A percentile compares a stretch with the other conserved stretches of the same genome.
Evolutionary conservation across 441 rosid genomes (phyloP).

Genomic region (Sinapis alba): DNA sequence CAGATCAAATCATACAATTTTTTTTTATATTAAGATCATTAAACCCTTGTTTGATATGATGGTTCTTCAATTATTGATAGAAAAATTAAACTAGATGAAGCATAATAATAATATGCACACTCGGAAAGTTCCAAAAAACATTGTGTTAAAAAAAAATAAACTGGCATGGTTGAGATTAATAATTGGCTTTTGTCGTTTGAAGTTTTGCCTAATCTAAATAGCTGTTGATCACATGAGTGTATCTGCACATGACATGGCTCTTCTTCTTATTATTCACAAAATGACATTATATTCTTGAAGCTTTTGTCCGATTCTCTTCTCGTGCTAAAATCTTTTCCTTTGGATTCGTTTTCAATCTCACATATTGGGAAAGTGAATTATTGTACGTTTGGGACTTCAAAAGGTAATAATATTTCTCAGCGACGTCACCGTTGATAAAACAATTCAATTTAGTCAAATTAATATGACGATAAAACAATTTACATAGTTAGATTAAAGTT

Average conservation of each 20-base stretch:
- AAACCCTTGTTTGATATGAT: conserved; percentile 5
- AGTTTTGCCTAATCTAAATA: conserved; percentile 23
- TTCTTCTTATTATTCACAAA: conserved; percentile 24
- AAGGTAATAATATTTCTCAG: conserved; percentile 15
- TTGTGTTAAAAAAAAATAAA: not conserved
- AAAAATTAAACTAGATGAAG: not conserved
- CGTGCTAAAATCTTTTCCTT: conserved; percentile 23
- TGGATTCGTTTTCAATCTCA: conserved; percentile 29
- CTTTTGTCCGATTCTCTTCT: conserved; percentile 33
- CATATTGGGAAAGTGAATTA: conserved; percentile 33
- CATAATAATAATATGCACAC: conserved; percentile 20
- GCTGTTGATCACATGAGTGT: conserved; percentile 40
- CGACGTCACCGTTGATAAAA: conserved; percentile 29
- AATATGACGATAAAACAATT: not conserved
- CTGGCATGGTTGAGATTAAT: conserved; percentile 23
- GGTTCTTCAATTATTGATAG: conserved; percentile 8
- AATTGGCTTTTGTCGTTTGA: conserved; percentile 28
- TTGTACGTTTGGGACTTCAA: conserved; percentile 35
- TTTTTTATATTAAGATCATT: not conserved
- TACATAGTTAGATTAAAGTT: not conserved
- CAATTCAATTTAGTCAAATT: conserved; percentile 1
- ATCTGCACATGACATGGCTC: conserved; percentile 27
- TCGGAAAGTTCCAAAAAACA: conserved; percentile 27
- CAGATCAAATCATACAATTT: not conserved
- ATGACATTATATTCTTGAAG: conserved; percentile 28